Evolutionary conservation across 129 eudicot species (phyloP).

Genomic region (Flaveria brownii): DNA sequence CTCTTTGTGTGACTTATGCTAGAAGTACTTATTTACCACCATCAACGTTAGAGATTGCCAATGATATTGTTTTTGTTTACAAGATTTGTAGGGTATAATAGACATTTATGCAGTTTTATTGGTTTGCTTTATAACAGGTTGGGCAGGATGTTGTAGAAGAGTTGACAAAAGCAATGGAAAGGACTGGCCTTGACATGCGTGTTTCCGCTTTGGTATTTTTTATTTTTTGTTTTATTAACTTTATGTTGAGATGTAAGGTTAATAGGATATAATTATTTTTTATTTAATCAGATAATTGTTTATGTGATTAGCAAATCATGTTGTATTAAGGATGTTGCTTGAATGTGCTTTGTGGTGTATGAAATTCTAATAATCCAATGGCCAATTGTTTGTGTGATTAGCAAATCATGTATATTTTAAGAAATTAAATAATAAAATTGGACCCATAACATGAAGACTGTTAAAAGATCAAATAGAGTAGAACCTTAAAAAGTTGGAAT

Average conservation of each 20-base stretch:
- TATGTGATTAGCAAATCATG: no score
- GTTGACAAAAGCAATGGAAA: slow-evolving; percentile 70
- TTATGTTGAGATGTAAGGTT: not conserved
- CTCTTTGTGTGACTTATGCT: not conserved
- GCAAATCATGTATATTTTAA: not conserved
- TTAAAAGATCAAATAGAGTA: slow-evolving; percentile 8
- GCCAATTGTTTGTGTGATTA: not conserved
- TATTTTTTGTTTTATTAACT: not conserved
- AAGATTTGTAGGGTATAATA: slow-evolving; percentile 24
- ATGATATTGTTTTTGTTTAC: not conserved
- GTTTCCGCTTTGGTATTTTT: slow-evolving; percentile 64
- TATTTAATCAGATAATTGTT: not conserved
- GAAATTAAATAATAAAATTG: not conserved
- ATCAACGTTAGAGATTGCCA: not conserved
- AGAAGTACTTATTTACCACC: not conserved
- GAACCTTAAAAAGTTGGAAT: not conserved
- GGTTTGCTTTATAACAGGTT: slow-evolving; percentile 38
- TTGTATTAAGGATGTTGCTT: not conserved
- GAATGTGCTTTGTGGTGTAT: not conserved
- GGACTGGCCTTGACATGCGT: slow-evolving; percentile 68
- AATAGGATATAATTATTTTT: not conserved
- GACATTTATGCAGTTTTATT: slow-evolving; percentile 18
- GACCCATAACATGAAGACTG: not conserved
- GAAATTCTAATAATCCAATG: not conserved
- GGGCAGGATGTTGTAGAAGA: slow-evolving; percentile 69